A percentile compares a stretch with the other conserved stretches of the same genome.
These are phyloP conservation scores for Trichophyton simii DNA, from an alignment of 2,329 filamentous ascomycete species.

Conservation along the genomic window DNA sequence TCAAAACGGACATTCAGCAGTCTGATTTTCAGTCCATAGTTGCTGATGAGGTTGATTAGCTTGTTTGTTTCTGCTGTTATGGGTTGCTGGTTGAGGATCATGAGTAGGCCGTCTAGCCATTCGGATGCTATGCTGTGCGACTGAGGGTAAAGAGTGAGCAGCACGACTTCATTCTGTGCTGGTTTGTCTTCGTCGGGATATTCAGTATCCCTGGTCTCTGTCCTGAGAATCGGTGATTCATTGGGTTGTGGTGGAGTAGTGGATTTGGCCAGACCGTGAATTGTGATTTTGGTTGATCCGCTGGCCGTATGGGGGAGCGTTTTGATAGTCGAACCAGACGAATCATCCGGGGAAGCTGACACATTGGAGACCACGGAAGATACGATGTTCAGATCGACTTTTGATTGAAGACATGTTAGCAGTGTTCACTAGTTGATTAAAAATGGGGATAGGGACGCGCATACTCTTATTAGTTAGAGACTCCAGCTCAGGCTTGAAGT, in stretches of 20 bases:
- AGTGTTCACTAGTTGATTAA: neutral
- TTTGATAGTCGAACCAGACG: slow-evolving; percentile 38
- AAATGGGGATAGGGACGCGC: slow-evolving; percentile 15
- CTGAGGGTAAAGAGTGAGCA: slow-evolving; percentile 71
- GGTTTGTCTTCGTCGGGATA: slow-evolving; percentile 9
- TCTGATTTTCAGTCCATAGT: slow-evolving; percentile 86
- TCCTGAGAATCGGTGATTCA: slow-evolving; percentile 6
- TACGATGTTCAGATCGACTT: slow-evolving; percentile 70
- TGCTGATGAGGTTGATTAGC: slow-evolving; percentile 68
- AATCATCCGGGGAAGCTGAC: slow-evolving; percentile 48
- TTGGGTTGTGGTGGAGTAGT: slow-evolving; percentile 12
- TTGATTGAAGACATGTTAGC: neutral
- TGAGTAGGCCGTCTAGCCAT: slow-evolving; percentile 89
- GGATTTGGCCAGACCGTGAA: slow-evolving; percentile 55
- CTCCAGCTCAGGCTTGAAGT: slow-evolving; percentile 56
- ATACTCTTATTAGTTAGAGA: slow-evolving; percentile 59
- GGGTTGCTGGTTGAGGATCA: slow-evolving; percentile 87
- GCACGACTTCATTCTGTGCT: slow-evolving; percentile 50
- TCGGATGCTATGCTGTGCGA: slow-evolving; percentile 78
- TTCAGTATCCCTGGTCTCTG: slow-evolving; percentile 15
- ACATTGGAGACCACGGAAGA: slow-evolving; percentile 93
- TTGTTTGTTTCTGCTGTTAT: slow-evolving; percentile 96
- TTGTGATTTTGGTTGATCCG: slow-evolving; percentile 71
- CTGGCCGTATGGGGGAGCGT: slow-evolving; percentile 23
- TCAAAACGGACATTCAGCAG: slow-evolving; percentile 85